Evolutionary conservation across 441 rosid species (phyloP), one percentile per base, ranked within the genome.

Genomic region (Cnidoscolus chayamansa): DNA sequence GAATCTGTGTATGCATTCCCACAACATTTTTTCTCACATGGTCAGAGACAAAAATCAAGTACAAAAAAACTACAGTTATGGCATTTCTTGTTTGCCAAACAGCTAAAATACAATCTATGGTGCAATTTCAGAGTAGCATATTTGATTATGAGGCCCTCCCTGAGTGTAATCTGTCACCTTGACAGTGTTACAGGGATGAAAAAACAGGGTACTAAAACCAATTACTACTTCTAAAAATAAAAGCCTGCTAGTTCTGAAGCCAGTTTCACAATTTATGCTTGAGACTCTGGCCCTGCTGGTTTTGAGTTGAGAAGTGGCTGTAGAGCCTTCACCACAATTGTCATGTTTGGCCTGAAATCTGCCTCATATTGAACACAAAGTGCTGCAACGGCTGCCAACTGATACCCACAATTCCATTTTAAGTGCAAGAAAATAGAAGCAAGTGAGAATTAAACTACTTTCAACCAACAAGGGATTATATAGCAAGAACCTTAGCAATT

Each of bases 371-470:
- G 98, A 53, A 92, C 97, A 79, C 97, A 94, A 40, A 94, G 90
- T 16, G 98, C 97, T 54, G 98, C 98, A 17, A 94, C 97, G 12
- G 98, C 98, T 65, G 96, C 98, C 72, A 94, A 80, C 98, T 94
- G 91, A 59, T 13, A 6, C 7, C 0, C 40, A 35, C 40, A 35
- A 40, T 4, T 1, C 51, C 51, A 48, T 9, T 12, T 48, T 10
- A 1, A 12, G 10, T 2, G 15, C 51, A 48, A 48, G 51, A 48
- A 5, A 48, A 48, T 64, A 51, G 53, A 20, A 61, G 1, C 15
- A 13, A 47, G 45, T 45, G 47, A 58, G 47, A 47, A 9, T 19
- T 5, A 20, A 61, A 53, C 25, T 25, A 25, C 25, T 25, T 25
- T 25, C 25, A 25, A 25, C 25, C 25, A 69, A 5, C 6, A 11